Evolutionary conservation across 768 basidiomycete species (phyloP), one percentile per base, ranked within the genome.

Genomic region (Rubroboletus pulcherrimus): DNA sequence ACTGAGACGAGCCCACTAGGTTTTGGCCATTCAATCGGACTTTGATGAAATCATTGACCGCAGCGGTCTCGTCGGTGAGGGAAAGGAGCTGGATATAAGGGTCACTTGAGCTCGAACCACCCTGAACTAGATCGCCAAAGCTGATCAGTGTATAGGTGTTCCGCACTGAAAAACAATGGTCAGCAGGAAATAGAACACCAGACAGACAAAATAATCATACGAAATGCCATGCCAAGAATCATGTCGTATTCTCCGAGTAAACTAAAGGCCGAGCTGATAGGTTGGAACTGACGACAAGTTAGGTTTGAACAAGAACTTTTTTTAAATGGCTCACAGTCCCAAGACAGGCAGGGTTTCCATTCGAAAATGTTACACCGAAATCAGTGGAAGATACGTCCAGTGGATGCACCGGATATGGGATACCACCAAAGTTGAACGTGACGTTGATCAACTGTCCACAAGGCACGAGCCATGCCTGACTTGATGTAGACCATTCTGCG

Each of bases 151-250:
- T 80, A 67, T 92, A 91, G 2, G 78, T 73, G 63, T 90, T 92
- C 14, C 90, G 86, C 57, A 92, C 90, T 91, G n/a, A 58, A 29
- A 49, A 44, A 46, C 11, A 17, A 42, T 11, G 12, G 46, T 67
- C 35, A 62, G 34, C 46, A 24, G 21, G 56, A 29, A 29, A 39
- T 34, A 51, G 5, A 12, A 24, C 15, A n/a, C 10, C 38, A 37
- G 33, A 17, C 17, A 19, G 31, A 48, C 9, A 30, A 34, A 37
- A 41, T 37, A 8, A 5, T 71, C 87, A 62, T 71, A 91, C 89
- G 54, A 74, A 91, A 89, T 51, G 79, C 80, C 87, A 90, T 89
- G 59, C 89, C 89, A 47, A 91, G 78, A 62, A 91, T 89, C 77
- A 91, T 84, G 62, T 92, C 89, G 59, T 88, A 92, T 66, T 86